Base-by-base conservation (phyloP, 1,139 yeast genomes). In the Geotrichum klebahnii region DNA sequence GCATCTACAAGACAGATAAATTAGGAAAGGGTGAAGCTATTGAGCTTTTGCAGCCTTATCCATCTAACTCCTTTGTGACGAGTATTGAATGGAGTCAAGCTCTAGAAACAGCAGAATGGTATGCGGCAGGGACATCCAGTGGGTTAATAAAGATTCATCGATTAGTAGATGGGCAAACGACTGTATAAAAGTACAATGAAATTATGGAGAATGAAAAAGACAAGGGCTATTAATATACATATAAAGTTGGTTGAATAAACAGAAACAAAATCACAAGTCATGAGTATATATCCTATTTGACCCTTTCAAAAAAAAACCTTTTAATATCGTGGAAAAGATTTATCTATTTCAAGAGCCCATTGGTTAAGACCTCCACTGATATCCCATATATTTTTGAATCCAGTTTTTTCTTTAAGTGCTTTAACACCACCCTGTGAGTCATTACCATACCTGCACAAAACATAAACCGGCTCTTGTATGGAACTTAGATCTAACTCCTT, bases 391-490 rank as follows among this genome's bases (percentile, higher is more conserved):
- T 79, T 69, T 0, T 62, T 52, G 22, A 76, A 67, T 0, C 80
- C 80, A 50, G 77, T 69, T 3, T 72, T 68, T 12, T 77, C 79
- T 44, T 74, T 70, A 44, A 92, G 66, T 44, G 74, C 68, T 53
- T 73, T 68, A 0, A 86, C 81, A 0, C 96, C 95, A 17, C 80
- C 67, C 61, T 87, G 92, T 0, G 97, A 90, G 64, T 92, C 97
- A 64, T 88, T 89, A 4, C 99, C 99, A 63, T 74, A 82, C 35
- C 97, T 76, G 66, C 99, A 92, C 14, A 90, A 72, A 0, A 85
- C 81, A 54, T 61, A 63, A 1, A 70, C 55, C 0, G 65, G 65
- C 24, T 54, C 57, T 41, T 41, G 1, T 52, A 37, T 19, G 43
- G 28, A 3, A 14, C 39, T 41, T 20, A 46, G 39, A 16, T 14